Evolutionary conservation across 805 yeast genomes (phyloP).

Genomic region (Suhomyces sp.): DNA sequence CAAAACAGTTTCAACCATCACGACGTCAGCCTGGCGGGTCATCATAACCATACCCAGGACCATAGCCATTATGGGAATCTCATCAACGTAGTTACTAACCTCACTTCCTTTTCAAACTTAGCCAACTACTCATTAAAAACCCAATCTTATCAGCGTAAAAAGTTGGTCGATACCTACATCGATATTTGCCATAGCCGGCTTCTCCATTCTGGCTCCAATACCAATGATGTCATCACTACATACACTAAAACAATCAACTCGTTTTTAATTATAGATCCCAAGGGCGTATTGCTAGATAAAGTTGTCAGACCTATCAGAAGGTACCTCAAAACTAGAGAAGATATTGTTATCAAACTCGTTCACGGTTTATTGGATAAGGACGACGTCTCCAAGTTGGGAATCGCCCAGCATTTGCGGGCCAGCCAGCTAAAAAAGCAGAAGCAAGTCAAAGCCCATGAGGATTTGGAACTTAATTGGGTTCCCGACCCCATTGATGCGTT

Average conservation of each 20-base stretch:
- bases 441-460: constrained; percentile 14
- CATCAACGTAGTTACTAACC: constrained; percentile 2
- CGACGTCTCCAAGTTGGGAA: constrained; percentile 42
- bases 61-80: not conserved
- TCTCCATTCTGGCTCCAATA: constrained; percentile 79
- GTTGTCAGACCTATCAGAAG: constrained; percentile 74
- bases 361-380: constrained; percentile 58
- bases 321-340: constrained; percentile 69
- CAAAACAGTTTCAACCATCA: not conserved
- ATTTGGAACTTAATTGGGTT: constrained; percentile 57
- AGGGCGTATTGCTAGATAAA: constrained; percentile 77
- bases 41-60: not conserved
- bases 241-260: constrained; percentile 72
- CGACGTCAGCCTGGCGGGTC: not conserved
- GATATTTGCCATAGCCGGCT: constrained; percentile 42
- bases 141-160: constrained; percentile 45
- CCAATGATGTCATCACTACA: constrained; percentile 63
- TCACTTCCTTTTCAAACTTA: constrained; percentile 10
- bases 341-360: constrained; percentile 67
- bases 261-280: constrained; percentile 76
- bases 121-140: constrained; percentile 18
- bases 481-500: constrained; percentile 91
- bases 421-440: constrained; percentile 4
- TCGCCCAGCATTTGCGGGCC: constrained; percentile 51
- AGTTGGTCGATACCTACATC: constrained; percentile 51